A percentile compares a stretch with the other conserved stretches of the same genome.
These are phyloP conservation scores for Mortierella sp. DNA, from an alignment of 371 early-diverging fungal species.

Conservation along the genomic window DNA sequence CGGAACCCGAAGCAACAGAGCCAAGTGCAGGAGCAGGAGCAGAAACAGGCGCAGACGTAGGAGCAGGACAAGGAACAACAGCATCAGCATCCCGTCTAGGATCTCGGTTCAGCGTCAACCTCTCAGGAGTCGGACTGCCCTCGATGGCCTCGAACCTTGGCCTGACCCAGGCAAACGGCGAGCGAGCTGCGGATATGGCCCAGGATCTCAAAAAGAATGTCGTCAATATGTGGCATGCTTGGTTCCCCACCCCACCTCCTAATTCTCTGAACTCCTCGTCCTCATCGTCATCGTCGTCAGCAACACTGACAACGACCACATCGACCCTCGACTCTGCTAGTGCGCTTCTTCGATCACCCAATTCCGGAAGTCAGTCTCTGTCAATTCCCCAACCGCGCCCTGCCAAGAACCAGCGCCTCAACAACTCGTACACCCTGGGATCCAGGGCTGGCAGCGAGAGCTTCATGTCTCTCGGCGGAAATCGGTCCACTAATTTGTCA, in stretches of 20 bases:
- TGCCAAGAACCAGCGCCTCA: slow-evolving; percentile 26
- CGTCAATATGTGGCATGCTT: slow-evolving; percentile 55
- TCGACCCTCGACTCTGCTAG: slow-evolving; percentile 10
- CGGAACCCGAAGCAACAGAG: neutral
- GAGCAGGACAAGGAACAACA: slow-evolving; percentile 3
- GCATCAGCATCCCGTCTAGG: slow-evolving; percentile 16
- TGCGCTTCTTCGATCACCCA: neutral
- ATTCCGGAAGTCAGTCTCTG: slow-evolving; percentile 44
- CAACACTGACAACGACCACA: slow-evolving; percentile 15
- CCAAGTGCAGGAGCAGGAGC: neutral
- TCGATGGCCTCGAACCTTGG: slow-evolving; percentile 48
- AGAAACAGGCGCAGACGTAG: slow-evolving; percentile 14
- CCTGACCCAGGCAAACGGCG: slow-evolving; percentile 48
- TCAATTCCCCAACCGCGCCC: slow-evolving; percentile 31
- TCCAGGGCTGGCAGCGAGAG: slow-evolving; percentile 21
- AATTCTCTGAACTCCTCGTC: slow-evolving; percentile 14
- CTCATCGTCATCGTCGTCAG: slow-evolving; percentile 13
- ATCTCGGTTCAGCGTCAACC: slow-evolving; percentile 52
- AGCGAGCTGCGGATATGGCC: slow-evolving; percentile 57
- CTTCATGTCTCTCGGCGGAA: slow-evolving; percentile 8
- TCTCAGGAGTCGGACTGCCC: slow-evolving; percentile 45
- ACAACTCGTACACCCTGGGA: slow-evolving; percentile 41
- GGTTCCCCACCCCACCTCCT: slow-evolving; percentile 39
- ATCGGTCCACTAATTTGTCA: neutral
- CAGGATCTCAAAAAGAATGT: slow-evolving; percentile 54